A percentile compares a stretch with the other conserved stretches of the same genome.
These are phyloP conservation scores for Seiridium cupressi DNA, from an alignment of 2,329 filamentous ascomycete species.

Conservation along the genomic window DNA sequence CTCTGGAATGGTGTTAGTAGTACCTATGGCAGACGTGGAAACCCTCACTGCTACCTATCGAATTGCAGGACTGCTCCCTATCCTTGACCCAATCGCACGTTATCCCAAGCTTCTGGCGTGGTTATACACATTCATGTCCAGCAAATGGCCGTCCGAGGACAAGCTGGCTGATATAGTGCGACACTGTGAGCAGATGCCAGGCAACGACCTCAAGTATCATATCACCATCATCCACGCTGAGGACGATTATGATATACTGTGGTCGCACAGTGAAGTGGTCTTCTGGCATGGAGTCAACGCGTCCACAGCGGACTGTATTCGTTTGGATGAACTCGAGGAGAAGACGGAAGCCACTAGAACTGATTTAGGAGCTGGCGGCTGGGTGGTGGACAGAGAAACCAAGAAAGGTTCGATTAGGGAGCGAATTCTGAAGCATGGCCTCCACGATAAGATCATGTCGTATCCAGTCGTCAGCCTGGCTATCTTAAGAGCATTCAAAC, in stretches of 20 bases:
- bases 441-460: conserved; percentile 59
- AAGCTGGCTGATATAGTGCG: conserved; percentile 43
- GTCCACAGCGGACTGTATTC: conserved; percentile 31
- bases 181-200: conserved; percentile 5
- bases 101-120: conserved; percentile 44
- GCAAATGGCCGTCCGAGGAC: conserved; percentile 51
- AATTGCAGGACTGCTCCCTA: conserved; percentile 51
- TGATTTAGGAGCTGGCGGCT: conserved; percentile 47
- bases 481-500: conserved; percentile 42
- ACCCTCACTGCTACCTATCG: conserved; percentile 55
- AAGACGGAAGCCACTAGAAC: conserved; percentile 36
- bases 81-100: conserved; percentile 48
- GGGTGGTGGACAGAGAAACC: conserved; percentile 45
- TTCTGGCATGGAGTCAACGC: conserved; percentile 57
- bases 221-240: conserved; percentile 49
- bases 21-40: conserved; percentile 54
- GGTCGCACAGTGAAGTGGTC: conserved; percentile 44
- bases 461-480: conserved; percentile 53
- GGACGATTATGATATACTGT: conserved; percentile 51
- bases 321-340: conserved; percentile 41
- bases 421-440: conserved; percentile 52
- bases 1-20: conserved; percentile 53
- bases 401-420: conserved; percentile 48
- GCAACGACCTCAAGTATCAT: conserved; percentile 30
- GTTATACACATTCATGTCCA: conserved; percentile 44